phyloP scores from a whole-genome alignment of 768 basidiomycete genomes.

The Boletus fagicola region DNA sequence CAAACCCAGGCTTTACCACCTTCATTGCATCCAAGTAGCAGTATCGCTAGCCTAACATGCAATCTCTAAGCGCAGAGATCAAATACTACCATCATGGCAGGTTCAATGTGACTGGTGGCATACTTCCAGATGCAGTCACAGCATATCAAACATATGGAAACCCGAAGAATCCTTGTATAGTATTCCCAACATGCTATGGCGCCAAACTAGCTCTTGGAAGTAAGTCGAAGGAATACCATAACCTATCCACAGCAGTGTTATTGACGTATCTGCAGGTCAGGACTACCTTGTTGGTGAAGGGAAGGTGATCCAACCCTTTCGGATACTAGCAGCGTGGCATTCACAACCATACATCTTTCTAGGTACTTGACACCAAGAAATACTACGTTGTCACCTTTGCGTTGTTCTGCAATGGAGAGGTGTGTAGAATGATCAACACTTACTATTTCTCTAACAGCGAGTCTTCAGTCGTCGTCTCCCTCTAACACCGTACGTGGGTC shows the following conservation, averaged over 20 bases:
- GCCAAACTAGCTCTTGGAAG: conserved; percentile 45
- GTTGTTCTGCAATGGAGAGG: conserved; percentile 60
- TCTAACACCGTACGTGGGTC: conserved; percentile 43
- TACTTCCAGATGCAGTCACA: conserved; percentile 55
- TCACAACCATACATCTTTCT: background rate
- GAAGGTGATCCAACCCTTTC: conserved; percentile 36
- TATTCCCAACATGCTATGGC: conserved; percentile 60
- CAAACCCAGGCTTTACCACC: background rate
- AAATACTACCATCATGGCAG: conserved; percentile 56
- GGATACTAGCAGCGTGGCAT: background rate
- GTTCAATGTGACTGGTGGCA: conserved; percentile 50
- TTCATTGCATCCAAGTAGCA: background rate
- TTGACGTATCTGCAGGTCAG: conserved; percentile 38
- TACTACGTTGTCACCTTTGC: conserved; percentile 59
- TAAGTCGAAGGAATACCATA: no score
- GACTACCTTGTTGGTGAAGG: conserved; percentile 50
- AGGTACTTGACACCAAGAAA: conserved; percentile 49
- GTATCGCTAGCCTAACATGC: conserved; percentile 4
- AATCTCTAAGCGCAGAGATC: conserved; percentile 26
- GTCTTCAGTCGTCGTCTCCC: conserved; percentile 54
- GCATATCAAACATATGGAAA: conserved; percentile 60
- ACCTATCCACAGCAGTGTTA: background rate
- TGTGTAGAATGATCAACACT: conserved; percentile 19
- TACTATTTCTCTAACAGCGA: background rate
- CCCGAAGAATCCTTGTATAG: conserved; percentile 51